Evolutionary conservation across 176 grass and related monocot species (phyloP).

Genomic region (Ananas comosus): DNA sequence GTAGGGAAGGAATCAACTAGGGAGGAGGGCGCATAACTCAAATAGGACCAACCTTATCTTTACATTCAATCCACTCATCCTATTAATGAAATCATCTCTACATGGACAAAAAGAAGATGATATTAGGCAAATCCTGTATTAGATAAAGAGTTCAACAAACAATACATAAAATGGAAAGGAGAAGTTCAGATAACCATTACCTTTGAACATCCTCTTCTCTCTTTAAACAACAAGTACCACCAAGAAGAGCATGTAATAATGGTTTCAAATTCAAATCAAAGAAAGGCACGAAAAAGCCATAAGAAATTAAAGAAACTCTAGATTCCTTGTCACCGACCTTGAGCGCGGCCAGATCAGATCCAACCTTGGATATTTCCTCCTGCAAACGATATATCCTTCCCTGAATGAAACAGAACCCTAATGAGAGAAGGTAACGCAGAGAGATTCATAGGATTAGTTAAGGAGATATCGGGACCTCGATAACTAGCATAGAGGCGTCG

Average conservation of each 20-base stretch:
- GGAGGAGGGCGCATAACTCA: neutral
- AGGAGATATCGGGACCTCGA: constrained; percentile 23
- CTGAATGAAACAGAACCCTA: constrained; percentile 21
- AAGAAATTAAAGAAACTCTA: neutral
- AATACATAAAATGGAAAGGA: neutral
- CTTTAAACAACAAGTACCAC: constrained; percentile 26
- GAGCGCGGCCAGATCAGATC: constrained; percentile 38
- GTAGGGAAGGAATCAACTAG: neutral
- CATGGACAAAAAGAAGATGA: constrained; percentile 4
- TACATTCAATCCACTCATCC: constrained; percentile 56
- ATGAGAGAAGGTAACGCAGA: neutral
- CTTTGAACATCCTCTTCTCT: constrained; percentile 24
- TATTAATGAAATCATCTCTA: constrained; percentile 55
- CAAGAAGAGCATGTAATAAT: constrained; percentile 4
- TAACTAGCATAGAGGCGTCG: constrained; percentile 33
- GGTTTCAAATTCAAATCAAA: constrained; percentile 13
- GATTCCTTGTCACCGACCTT: constrained; percentile 29
- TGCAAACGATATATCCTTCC: constrained; percentile 38
- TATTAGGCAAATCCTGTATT: neutral
- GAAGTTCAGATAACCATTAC: constrained; percentile 7
- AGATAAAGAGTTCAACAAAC: neutral
- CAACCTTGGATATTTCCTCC: constrained; percentile 41
- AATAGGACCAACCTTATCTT: constrained; percentile 56
- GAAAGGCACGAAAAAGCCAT: neutral
- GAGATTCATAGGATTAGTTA: neutral